Evolutionary conservation across 1,139 yeast genomes (phyloP).

Genomic region (Blastobotrys apis): DNA sequence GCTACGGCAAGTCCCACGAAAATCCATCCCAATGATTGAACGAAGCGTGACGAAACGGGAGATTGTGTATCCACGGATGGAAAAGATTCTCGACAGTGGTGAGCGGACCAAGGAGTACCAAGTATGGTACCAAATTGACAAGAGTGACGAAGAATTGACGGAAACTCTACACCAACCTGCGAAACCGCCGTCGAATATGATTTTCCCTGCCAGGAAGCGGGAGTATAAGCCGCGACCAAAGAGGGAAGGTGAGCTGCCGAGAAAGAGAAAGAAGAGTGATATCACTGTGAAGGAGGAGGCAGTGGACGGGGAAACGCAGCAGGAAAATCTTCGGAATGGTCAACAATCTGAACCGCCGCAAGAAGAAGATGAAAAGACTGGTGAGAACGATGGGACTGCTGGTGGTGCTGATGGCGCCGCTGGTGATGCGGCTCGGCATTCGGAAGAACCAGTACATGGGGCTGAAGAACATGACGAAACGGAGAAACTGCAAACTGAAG

Average conservation of each 20-base stretch:
- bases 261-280: constrained; percentile 13
- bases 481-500: too few relatives aligned
- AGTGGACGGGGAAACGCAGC: background rate
- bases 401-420: background rate
- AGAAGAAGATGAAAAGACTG: background rate
- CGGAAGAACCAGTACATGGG: too few relatives aligned
- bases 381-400: background rate
- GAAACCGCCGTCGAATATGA: constrained; percentile 30
- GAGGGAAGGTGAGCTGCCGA: constrained; percentile 17
- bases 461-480: too few relatives aligned
- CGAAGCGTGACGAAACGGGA: constrained; percentile 61
- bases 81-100: constrained; percentile 55
- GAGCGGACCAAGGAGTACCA: constrained; percentile 56
- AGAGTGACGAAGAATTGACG: constrained; percentile 57
- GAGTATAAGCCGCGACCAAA: constrained; percentile 29
- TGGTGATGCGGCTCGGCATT: too few relatives aligned
- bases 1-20: constrained; percentile 57
- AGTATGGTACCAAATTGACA: constrained; percentile 84
- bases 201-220: constrained; percentile 28
- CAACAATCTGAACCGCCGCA: too few relatives aligned
- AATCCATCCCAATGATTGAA: constrained; percentile 62
- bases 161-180: constrained; percentile 31
- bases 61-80: constrained; percentile 59
- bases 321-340: too few relatives aligned
- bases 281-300: constrained; percentile 2